These are phyloP conservation scores for Dryadomyces sulphureus DNA, from an alignment of 2,329 filamentous ascomycete species.

Conservation along the genomic window DNA sequence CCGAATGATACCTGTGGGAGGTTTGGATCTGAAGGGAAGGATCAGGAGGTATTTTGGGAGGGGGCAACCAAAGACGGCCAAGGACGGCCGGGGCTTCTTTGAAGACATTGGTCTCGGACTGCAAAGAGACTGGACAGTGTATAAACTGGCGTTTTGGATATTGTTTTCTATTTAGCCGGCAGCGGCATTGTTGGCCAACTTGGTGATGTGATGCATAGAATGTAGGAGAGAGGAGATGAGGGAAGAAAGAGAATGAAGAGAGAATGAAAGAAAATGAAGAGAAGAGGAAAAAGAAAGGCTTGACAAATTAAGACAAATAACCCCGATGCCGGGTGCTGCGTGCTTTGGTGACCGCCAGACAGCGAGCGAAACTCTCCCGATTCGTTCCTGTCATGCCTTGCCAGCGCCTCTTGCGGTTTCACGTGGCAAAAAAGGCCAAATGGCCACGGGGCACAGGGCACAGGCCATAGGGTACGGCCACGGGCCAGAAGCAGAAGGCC, in stretches of 20 bases:
- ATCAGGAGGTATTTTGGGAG: not conserved
- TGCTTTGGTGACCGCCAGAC: not conserved
- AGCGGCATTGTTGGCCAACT: not conserved
- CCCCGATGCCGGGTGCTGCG: not conserved
- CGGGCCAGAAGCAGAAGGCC: too few species aligned
- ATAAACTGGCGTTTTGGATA: not conserved
- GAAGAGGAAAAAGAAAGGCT: not conserved
- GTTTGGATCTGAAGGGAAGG: not conserved
- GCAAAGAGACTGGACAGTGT: not conserved
- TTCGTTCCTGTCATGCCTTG: not conserved
- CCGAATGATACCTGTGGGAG: slow-evolving; percentile 7
- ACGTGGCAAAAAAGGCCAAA: not conserved
- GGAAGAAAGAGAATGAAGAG: not conserved
- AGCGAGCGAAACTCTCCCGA: not conserved
- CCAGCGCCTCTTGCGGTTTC: not conserved
- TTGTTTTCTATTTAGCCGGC: not conserved
- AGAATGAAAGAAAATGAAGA: not conserved
- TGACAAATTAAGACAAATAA: not conserved
- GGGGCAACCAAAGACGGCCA: not conserved
- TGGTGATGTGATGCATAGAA: not conserved
- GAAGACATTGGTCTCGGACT: not conserved
- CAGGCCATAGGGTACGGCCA: too few species aligned
- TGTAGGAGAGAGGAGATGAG: not conserved
- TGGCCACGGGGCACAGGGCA: too few species aligned
- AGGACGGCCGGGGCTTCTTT: not conserved